These are phyloP conservation scores for Umbilicaria muhlenbergii DNA, from an alignment of 495 filamentous ascomycete species.

Conservation along the genomic window DNA sequence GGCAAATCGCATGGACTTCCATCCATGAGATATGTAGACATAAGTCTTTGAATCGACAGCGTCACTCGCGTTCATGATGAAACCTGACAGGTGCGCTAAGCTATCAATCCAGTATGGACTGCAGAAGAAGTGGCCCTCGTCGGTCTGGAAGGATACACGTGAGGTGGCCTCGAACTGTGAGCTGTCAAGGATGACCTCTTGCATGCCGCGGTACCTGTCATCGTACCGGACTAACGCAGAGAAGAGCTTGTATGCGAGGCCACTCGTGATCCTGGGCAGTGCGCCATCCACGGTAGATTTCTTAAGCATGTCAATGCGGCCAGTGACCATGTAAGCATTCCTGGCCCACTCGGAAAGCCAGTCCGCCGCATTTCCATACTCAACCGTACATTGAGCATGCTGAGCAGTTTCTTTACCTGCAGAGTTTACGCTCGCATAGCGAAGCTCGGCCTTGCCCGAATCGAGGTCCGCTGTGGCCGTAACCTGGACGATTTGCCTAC, in stretches of 20 bases:
- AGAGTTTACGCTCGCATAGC: no score
- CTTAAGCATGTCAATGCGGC: constrained; percentile 26
- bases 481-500: no score
- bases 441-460: no score
- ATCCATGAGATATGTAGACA: constrained; percentile 30
- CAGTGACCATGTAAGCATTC: constrained; percentile 26
- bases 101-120: constrained; percentile 34
- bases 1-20: constrained; percentile 23
- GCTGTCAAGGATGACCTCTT: constrained; percentile 42
- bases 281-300: constrained; percentile 13
- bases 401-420: no score
- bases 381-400: background rate
- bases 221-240: constrained; percentile 46
- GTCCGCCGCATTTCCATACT: background rate
- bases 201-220: constrained; percentile 44
- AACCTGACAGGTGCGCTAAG: constrained; percentile 33
- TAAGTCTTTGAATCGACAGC: constrained; percentile 26
- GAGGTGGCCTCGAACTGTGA: constrained; percentile 27
- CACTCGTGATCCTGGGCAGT: constrained; percentile 25
- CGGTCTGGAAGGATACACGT: constrained; percentile 24
- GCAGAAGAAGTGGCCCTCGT: constrained; percentile 26
- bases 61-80: constrained; percentile 37
- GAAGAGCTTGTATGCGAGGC: constrained; percentile 54
- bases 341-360: constrained; percentile 26
- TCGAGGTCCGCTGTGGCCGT: no score